Base-by-base conservation (phyloP, 257 asterid genomes). In the Nemophila menziesii region DNA sequence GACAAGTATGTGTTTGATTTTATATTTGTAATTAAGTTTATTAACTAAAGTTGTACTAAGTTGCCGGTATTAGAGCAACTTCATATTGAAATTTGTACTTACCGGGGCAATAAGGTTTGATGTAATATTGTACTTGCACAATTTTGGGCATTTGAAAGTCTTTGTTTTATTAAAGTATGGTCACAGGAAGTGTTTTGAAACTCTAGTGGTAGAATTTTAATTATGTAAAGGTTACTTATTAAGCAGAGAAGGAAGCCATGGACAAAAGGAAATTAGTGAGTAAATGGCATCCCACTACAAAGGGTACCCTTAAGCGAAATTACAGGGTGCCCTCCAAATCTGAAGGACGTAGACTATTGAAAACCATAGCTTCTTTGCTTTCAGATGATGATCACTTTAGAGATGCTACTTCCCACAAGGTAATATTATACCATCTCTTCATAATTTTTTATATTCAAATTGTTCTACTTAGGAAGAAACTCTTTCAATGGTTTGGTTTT, bases 391-490 rank as follows among this genome's bases (percentile, higher is more conserved):
- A 87, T 49, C 86, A 83, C 33, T 87, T 87, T 45, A 74, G 86
- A 52, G 97, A 83, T 60, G 97, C 97, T 64, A 80, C 97, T 22
- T 87, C 97, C 12, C 97, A 87, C 81, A 87, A 83, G 86, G 97
- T 87, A 62, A 54, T 39, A 11, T 44, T n/a, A 34, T 23, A 29
- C 2, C 36, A 29, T 29, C 9, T 29, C 7, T 29, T 3, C 4
- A 13, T 29, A 29, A 29, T 13, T 13, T 29, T 29, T 29, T 2
- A 13, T 29, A 29, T 29, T 29, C 8, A 1, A 2, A 7, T 29
- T 29, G 2, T 29, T 29, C 11, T 33, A 21, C 5, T 16, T 16
- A 15, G 8, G 5, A 7, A 2, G 36, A 20, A 21, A 45, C 29
- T n/a, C n/a, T 39, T 33, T 26, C 15, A 6, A 22, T 51, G 39